phyloP scores from a whole-genome alignment of 257 asterid species.

The Solanum paucissectum region DNA sequence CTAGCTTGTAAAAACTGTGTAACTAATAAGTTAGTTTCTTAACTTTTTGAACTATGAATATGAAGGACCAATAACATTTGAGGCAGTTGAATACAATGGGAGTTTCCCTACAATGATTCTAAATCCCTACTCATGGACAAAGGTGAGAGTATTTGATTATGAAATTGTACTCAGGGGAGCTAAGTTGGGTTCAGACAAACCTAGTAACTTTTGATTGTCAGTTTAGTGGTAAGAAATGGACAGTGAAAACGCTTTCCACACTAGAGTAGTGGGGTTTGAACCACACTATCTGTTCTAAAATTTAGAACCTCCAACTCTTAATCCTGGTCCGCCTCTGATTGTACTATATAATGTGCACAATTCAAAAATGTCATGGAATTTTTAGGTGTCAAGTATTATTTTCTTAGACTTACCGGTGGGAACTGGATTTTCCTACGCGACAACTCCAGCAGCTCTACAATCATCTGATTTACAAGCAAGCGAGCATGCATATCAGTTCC shows the following conservation, averaged over 20 bases:
- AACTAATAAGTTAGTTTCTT: no score
- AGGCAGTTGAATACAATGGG: constrained; percentile 8
- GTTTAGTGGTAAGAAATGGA: no score
- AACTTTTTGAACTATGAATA: no score
- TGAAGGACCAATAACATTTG: not conserved
- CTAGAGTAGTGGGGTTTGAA: no score
- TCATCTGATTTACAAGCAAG: not conserved
- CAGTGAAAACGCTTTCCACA: no score
- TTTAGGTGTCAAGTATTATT: constrained; percentile 3
- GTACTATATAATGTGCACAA: not conserved
- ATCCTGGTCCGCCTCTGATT: no score
- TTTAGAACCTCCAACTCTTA: no score
- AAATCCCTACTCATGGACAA: constrained; percentile 6
- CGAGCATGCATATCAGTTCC: constrained; percentile 1
- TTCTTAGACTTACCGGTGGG: constrained; percentile 1
- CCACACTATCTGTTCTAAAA: no score
- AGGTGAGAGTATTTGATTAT: not conserved
- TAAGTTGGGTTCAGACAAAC: no score
- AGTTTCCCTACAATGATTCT: not conserved
- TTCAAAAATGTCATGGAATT: not conserved
- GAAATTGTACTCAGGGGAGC: not conserved
- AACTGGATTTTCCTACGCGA: constrained; percentile 8
- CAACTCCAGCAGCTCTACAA: not conserved
- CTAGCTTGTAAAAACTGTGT: no score
- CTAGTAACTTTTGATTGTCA: no score